A percentile compares a stretch with the other conserved stretches of the same genome.
Conservation (phyloP, 495 filamentous ascomycete species). For the Daldinia caldariorum region DNA sequence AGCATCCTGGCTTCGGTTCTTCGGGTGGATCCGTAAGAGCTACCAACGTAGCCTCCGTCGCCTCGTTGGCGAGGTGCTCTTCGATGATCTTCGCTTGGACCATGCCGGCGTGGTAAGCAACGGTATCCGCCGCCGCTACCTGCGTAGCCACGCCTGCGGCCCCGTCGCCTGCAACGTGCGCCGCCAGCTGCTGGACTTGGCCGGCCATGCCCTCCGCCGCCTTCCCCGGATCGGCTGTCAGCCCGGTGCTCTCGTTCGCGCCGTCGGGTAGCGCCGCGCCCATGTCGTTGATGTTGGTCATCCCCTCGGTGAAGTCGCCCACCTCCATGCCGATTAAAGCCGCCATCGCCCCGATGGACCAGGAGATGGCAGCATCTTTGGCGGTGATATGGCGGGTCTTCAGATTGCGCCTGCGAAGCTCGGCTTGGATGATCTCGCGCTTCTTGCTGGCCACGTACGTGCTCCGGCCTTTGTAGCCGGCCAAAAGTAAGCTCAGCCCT, state of each 20-base stretch:
- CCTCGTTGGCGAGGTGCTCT: background rate
- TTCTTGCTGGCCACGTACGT: slow-evolving; percentile 26
- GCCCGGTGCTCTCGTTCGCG: slow-evolving; percentile 25
- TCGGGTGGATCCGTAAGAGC: background rate
- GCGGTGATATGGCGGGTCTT: slow-evolving; percentile 10
- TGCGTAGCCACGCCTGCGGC: background rate
- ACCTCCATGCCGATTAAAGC: slow-evolving; percentile 16
- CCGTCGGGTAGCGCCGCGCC: slow-evolving; percentile 11
- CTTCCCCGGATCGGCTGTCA: slow-evolving; percentile 13
- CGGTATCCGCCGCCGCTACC: background rate
- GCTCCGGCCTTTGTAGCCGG: slow-evolving; percentile 27
- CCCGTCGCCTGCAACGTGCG: background rate
- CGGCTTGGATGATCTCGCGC: slow-evolving; percentile 15
- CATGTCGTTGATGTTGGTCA: slow-evolving; percentile 23
- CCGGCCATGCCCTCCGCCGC: slow-evolving; percentile 7
- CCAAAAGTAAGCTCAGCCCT: slow-evolving; percentile 1
- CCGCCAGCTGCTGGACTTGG: background rate
- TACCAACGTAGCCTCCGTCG: background rate
- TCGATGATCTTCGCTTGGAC: background rate
- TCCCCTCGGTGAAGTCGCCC: slow-evolving; percentile 10
- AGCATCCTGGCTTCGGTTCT: background rate
- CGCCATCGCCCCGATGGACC: background rate
- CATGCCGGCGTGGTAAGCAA: slow-evolving; percentile 1
- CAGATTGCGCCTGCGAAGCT: slow-evolving; percentile 17
- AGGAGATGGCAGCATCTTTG: slow-evolving; percentile 13